Base-by-base conservation (phyloP, 2,329 filamentous ascomycete species). In the Allantophomopsis cytisporea region DNA sequence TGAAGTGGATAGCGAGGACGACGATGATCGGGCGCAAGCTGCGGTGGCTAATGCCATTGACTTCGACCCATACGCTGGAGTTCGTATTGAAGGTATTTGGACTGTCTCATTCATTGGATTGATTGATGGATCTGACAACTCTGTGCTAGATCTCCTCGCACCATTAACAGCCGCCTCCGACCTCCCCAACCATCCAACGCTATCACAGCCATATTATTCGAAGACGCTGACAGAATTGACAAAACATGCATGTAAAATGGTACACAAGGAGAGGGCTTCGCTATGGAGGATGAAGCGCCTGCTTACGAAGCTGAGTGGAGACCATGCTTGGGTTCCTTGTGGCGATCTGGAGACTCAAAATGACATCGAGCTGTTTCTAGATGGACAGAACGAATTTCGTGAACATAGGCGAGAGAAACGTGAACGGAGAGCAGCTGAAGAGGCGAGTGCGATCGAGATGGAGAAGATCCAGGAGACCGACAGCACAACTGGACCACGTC, bases 111-210 rank as follows among this genome's bases (percentile, higher is more conserved):
- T 12, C 8, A 28, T 12, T 20, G 18, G 7, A 32, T 35, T 17
- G 15, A 16, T 5, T 37, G 17, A 20, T 41, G n/a, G 7, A 31
- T 5, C 31, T 42, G 23, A 39, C 45, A 53, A 45, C 56, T 49
- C 31, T 36, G 30, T 38, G 37, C 11, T 51, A 86, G 82, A 76
- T 41, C 67, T 89, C 13, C 73, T 91, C 40, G 80, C 79, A 15
- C 85, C 85, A 11, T 64, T 91, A 40, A 85, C 80, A 14, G 68
- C 81, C 28, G 75, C 83, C 37, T 80, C 80, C 56, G 82, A 88
- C 43, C 66, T 93, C 13, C 72, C 82, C 12, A 70, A 69, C 41
- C 84, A 91, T 54, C 80, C 83, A 38, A 80, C 80, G 17, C 65
- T 88, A 32, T 84, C 81, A 43, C 69, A 76, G 48, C 77, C 84